Evolutionary conservation across 345 rosid species (phyloP).

Genomic region (Eucalyptus curtisii): DNA sequence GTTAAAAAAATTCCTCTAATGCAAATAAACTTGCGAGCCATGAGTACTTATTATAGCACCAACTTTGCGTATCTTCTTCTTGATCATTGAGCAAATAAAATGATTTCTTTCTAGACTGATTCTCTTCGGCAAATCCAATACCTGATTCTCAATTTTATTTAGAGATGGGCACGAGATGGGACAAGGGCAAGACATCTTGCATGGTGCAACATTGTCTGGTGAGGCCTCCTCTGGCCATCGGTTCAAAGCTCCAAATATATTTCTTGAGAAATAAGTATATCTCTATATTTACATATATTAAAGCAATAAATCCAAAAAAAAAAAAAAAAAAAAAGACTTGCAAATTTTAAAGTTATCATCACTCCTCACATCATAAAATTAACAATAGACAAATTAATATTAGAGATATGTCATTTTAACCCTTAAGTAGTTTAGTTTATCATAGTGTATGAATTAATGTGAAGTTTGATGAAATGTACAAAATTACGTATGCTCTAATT

Average conservation of each 20-base stretch:
- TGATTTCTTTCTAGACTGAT: neutral
- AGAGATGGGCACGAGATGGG: too few relatives aligned
- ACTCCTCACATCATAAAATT: neutral
- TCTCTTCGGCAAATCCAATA: accelerated
- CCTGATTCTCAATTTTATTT: too few relatives aligned
- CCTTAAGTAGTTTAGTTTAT: neutral
- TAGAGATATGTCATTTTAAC: neutral
- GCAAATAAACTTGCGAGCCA: neutral
- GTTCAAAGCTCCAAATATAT: too few relatives aligned
- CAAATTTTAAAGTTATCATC: neutral
- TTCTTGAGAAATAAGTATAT: neutral
- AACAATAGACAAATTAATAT: neutral
- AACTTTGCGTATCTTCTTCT: neutral
- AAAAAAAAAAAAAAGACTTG: neutral
- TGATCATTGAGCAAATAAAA: neutral
- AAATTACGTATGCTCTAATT: neutral
- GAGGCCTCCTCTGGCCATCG: accelerated
- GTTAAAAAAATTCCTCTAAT: neutral
- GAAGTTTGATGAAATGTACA: neutral
- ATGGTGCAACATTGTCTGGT: accelerated
- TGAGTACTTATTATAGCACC: neutral
- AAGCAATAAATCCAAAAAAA: neutral
- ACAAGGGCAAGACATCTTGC: accelerated
- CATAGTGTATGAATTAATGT: neutral
- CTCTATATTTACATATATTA: neutral